These are phyloP conservation scores for Naganishia liquefaciens DNA, from an alignment of 1,284 basidiomycete species.

Conservation along the genomic window DNA sequence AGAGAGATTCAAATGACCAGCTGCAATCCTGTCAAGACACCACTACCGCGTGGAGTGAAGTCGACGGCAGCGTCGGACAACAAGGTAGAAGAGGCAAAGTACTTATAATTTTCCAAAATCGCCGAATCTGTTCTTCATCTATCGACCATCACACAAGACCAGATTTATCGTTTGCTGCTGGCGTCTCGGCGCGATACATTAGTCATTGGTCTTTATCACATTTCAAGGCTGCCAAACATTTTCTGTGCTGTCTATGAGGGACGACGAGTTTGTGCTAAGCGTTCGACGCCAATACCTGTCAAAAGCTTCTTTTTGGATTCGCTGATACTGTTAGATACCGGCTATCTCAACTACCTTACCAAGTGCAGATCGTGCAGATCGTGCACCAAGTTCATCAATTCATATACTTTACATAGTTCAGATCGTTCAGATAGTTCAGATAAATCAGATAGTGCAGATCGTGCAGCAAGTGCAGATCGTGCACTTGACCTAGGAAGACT, in stretches of 20 bases:
- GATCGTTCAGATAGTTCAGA: too few species aligned
- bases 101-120: constrained; percentile 6
- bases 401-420: too few species aligned
- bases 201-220: constrained; percentile 6
- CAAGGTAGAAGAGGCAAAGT: constrained; percentile 5
- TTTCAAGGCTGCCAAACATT: too few species aligned
- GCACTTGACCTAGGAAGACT: too few species aligned
- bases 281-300: constrained; percentile 45
- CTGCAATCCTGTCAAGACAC: constrained; percentile 9
- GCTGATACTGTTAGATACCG: too few species aligned
- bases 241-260: constrained; percentile 38
- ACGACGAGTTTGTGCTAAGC: constrained; percentile 30
- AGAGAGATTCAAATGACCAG: too few species aligned
- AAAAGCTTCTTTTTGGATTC: constrained; percentile 15
- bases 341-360: too few species aligned
- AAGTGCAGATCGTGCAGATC: too few species aligned
- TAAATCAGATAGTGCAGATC: too few species aligned
- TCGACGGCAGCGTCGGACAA: constrained; percentile 18
- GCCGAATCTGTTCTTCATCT: constrained; percentile 45
- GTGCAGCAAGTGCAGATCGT: too few species aligned
- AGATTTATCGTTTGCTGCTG: constrained; percentile 37
- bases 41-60: background rate
- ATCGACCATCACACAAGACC: constrained; percentile 37
- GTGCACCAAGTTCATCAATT: too few species aligned
- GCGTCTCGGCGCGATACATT: constrained; percentile 2